These are phyloP conservation scores for Saccharum spontaneum DNA, from an alignment of 176 grass and related monocot species.

Conservation along the genomic window DNA sequence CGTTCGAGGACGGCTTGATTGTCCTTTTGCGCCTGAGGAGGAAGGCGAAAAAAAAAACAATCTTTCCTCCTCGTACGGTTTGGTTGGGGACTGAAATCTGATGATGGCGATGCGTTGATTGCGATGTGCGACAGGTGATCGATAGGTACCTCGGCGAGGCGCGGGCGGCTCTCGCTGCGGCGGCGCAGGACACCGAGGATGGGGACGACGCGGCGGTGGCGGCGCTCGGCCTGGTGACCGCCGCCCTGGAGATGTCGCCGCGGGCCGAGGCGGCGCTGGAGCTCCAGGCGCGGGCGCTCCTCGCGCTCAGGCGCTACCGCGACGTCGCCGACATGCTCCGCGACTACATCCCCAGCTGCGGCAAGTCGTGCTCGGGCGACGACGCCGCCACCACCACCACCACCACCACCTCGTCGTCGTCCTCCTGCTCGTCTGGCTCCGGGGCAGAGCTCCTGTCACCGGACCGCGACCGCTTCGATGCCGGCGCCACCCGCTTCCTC, in stretches of 20 bases:
- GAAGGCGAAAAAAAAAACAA: too few relatives aligned
- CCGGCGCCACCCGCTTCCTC: constrained; percentile 37
- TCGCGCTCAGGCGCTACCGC: constrained; percentile 74
- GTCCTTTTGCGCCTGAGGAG: background rate
- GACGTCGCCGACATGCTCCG: constrained; percentile 87
- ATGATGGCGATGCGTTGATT: background rate
- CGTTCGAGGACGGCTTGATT: background rate
- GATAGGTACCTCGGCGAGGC: constrained; percentile 57
- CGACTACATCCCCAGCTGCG: constrained; percentile 85
- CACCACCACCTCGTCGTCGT: background rate
- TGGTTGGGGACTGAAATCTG: background rate
- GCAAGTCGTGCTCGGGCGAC: constrained; percentile 26
- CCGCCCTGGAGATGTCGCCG: constrained; percentile 61
- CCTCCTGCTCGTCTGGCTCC: constrained; percentile 27
- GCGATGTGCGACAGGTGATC: constrained; percentile 45
- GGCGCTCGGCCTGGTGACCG: constrained; percentile 55
- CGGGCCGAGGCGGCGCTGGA: constrained; percentile 74
- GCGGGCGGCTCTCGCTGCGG: constrained; percentile 40
- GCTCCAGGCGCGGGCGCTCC: constrained; percentile 68
- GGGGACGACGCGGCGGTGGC: constrained; percentile 44
- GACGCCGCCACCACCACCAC: background rate
- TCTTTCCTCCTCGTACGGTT: too few relatives aligned
- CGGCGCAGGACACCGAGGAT: background rate
- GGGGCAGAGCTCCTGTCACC: constrained; percentile 61
- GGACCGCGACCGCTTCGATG: constrained; percentile 38